Base-by-base conservation (phyloP, 2,329 filamentous ascomycete genomes). In the Trichothecium sympodiale region DNA sequence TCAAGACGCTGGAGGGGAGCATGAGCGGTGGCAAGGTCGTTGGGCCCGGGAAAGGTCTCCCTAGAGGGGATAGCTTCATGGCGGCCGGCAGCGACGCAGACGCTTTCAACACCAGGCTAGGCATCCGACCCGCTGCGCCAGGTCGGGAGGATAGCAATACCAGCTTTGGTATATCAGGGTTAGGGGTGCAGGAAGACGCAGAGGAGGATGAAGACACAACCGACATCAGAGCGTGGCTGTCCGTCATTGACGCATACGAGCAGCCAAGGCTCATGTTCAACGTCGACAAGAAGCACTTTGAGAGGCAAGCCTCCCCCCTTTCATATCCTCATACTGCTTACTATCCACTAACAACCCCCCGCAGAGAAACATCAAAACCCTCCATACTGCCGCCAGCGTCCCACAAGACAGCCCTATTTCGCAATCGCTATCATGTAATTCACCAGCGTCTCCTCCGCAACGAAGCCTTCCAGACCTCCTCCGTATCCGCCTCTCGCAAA, bases 371-470 rank as follows among this genome's bases (percentile, higher is more conserved):
- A 4, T 67, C 70, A 10, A 77, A 77, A 44, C 74, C 83, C 12
- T 80, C 80, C 2, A 54, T 89, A 29, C 66, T 98, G 43, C 86
- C 93, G 0, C 65, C 74, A 8, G 77, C 86, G 13, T 74, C 78
- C 5, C 82, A 88, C 51, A 94, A 94, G 57, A 94, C 86, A 2
- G 67, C 77, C 3, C 65, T 91, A 31, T 95, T 95, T 60, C 77
- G 87, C 44, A 88, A 95, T 54, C 75, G 88, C 43, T 96, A 93
- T 56, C 83, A 94, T 48, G 73, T 96, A 37, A 81, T 96, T 34
- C 83, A 95, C 54, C 89, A 96, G 56, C 80, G 91, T 14, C 73
- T 96, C 14, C 72, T 96, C 29, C 80, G 91, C 33, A 95, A 95
- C 53, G 87, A 95, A 57, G 80, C 84, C 15, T 98, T 98, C 48